Evolutionary conservation across 768 basidiomycete genomes (phyloP), one percentile per base, ranked within the genome.

Genomic region (Macrocybe gigantea): DNA sequence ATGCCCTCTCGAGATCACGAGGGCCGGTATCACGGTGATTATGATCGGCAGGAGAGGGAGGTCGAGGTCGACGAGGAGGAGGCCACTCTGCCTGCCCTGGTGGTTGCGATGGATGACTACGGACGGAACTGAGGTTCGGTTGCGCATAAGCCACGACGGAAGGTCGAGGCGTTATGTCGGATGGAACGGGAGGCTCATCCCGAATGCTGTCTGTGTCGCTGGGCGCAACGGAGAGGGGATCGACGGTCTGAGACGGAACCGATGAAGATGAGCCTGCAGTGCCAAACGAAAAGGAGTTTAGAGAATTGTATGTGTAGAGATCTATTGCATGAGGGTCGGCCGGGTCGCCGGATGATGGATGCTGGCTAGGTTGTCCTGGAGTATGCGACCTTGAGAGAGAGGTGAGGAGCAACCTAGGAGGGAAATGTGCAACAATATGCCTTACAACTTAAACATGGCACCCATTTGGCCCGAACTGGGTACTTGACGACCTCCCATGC

Each of bases 131-230:
- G 5, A 44, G 54, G 31, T 31, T 38, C 35, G 42, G 47, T 53
- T 56, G 33, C 49, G 48, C 45, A 22, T 62, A 56, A n/a, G 60
- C 60, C 37, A 69, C 67, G 33, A 79, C 67, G 33, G 76, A 78
- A 3, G 74, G 76, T 15, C 77, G 68, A 41, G 77, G 77, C 5
- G 77, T 79, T 33, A 72, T 70, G 58, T 79, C 76, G 33, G 67
- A 62, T 14, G 56, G 59, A 31, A 53, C 53, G 15, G 54, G 56
- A 37, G 58, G 50, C 30, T 73, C 72, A 48, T 77, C 71, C 32
- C 66, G 56, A 41, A 57, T 52, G 39, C 47, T 63, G 42, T 71
- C 69, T 15, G 58, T 54, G 33, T 68, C 69, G 41, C 60, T 63
- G 22, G 51, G 57, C 48, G 55, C 45, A 34, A 61, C 58, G 38